Evolutionary conservation across 1,284 basidiomycete species (phyloP).

Genomic region (Megacollybia platyphylla): DNA sequence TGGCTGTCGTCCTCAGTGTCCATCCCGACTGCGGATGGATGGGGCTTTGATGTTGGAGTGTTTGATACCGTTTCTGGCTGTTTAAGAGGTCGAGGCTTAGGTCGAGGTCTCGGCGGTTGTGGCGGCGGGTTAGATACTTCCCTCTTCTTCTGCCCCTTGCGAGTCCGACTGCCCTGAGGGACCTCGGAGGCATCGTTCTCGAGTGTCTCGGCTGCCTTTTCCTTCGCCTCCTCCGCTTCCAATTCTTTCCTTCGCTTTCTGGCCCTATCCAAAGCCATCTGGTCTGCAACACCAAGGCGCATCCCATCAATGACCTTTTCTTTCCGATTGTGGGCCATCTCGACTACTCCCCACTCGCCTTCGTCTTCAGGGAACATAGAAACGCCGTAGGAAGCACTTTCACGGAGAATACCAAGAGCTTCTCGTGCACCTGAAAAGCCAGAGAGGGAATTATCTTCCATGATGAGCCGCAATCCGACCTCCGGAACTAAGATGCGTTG

Average conservation of each 20-base stretch:
- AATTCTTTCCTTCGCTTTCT: slow-evolving; percentile 45
- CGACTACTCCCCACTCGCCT: slow-evolving; percentile 28
- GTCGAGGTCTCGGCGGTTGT: neutral
- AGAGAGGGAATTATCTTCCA: slow-evolving; percentile 44
- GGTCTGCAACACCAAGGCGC: slow-evolving; percentile 34
- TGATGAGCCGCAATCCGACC: slow-evolving; percentile 56
- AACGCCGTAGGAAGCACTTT: slow-evolving; percentile 64
- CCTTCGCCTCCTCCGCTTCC: slow-evolving; percentile 37
- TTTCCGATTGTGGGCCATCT: slow-evolving; percentile 11
- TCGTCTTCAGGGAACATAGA: slow-evolving; percentile 63
- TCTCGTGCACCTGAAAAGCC: slow-evolving; percentile 19
- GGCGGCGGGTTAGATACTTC: too few species aligned
- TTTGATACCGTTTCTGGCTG: neutral
- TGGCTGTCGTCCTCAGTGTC: too few species aligned
- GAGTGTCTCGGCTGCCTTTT: slow-evolving; percentile 15
- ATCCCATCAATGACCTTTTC: slow-evolving; percentile 8
- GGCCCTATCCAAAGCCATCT: slow-evolving; percentile 57
- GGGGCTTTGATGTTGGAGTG: too few species aligned
- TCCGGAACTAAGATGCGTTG: slow-evolving; percentile 67
- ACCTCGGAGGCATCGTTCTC: too few species aligned
- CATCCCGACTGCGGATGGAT: too few species aligned
- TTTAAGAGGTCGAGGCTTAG: neutral
- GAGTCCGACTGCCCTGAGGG: too few species aligned
- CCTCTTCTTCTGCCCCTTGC: too few species aligned
- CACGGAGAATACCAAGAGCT: slow-evolving; percentile 48